Base-by-base conservation (phyloP, 179 eudicot genomes). In the Amaranthus tricolor region DNA sequence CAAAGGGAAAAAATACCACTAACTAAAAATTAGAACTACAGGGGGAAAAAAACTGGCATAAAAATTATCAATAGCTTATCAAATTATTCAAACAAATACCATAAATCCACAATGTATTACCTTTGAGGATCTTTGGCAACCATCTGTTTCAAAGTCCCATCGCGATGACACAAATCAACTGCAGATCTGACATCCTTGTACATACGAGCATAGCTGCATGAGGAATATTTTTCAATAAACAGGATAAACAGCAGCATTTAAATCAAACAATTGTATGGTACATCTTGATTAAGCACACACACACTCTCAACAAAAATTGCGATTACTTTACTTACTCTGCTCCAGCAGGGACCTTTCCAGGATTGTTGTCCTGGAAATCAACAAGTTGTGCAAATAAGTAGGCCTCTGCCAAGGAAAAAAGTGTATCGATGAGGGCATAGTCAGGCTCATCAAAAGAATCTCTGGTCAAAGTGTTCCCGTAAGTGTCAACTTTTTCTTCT, bases 361-460 rank as follows among this genome's bases (percentile, higher is more conserved):
- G 94, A 82, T 91, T 90, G 45, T 84, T 93, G 80, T 95, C 99
- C 79, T 84, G 89, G 78, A 87, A 95, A 71, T 93, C 99, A 76
- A 95, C 99, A 77, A 95, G 96, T 77, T 95, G 99, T 47, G 98
- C 99, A 86, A 95, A 95, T 64, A 95, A 85, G 83, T 91, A 95
- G 60, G 99, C 98, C 84, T 93, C 99, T 68, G 99, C 98, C 74
- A 95, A 88, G 44, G 98, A 93, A 77, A 95, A 95, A 66, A 95
- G 96, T 65, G 99, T 95, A 77, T 95, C 99, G 24, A 95, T 93
- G 50, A 93, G 90, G 63, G 98, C 98, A 86, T 93, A 95, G 78
- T 91, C 98, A 76, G 99, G 99, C 82, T 90, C 98, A 74, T 95
- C 98, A 87, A 95, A 95, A 50, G 99, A 81, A 83, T 93, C 99